Percentiles rank a stretch among this genome's conserved stretches.
Evolutionary conservation across 805 yeast genomes (phyloP).

Genomic region (Teunomyces atbi): DNA sequence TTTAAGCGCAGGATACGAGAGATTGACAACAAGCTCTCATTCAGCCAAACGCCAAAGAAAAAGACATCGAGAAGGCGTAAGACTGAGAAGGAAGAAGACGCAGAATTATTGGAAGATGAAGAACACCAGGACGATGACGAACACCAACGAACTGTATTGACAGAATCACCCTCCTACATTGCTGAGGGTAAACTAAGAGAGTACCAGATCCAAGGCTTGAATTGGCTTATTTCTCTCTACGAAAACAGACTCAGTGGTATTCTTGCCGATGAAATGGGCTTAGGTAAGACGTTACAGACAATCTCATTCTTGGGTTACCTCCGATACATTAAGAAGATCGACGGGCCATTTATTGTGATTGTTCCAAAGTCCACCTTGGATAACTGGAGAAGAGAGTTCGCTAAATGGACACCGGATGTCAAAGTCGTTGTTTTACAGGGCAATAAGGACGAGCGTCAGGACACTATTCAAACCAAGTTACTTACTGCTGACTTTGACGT

Average conservation of each 20-base stretch:
- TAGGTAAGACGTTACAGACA: constrained; percentile 94
- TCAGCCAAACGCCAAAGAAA: constrained; percentile 26
- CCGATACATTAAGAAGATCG: constrained; percentile 70
- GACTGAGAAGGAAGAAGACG: constrained; percentile 94
- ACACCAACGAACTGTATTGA: constrained; percentile 59
- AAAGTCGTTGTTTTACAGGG: constrained; percentile 85
- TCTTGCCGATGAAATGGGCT: constrained; percentile 97
- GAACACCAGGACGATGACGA: constrained; percentile 56
- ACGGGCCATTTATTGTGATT: constrained; percentile 88
- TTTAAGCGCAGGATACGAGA: constrained; percentile 60
- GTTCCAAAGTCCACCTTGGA: constrained; percentile 96
- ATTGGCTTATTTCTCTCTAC: constrained; percentile 88
- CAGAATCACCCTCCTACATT: constrained; percentile 80
- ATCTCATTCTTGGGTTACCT: constrained; percentile 88
- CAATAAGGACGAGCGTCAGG: constrained; percentile 72
- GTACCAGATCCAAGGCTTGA: constrained; percentile 91
- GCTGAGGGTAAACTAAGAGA: constrained; percentile 75
- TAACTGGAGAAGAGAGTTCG: constrained; percentile 94
- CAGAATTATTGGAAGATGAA: constrained; percentile 82
- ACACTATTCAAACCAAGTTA: constrained; percentile 56
- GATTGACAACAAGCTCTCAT: constrained; percentile 50
- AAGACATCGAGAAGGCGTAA: constrained; percentile 63
- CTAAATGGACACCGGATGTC: constrained; percentile 95
- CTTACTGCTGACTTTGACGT: constrained; percentile 84
- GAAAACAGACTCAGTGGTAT: constrained; percentile 91